Base-by-base conservation (phyloP, 176 grass and related monocot genomes). In the Secale cereale region DNA sequence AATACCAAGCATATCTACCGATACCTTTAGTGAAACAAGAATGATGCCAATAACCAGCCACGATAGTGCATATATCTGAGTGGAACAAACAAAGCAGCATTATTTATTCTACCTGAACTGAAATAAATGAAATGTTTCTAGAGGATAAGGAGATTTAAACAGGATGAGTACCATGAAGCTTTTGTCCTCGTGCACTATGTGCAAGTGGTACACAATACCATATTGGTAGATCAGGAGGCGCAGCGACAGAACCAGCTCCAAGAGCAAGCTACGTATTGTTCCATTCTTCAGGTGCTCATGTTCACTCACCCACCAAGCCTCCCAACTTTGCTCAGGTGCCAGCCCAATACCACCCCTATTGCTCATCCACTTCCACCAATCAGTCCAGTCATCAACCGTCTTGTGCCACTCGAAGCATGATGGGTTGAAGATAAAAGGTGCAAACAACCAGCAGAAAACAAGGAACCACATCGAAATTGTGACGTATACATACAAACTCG, bases 331-430 rank as follows among this genome's bases (percentile, higher is more conserved):
- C 77, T 94, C 87, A 37, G 89, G 83, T 56, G 89, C 59, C 28
- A 94, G 81, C 43, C 92, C 92, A 48, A 94, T 91, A 27, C 92
- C 92, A 3, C 92, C 92, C 83, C 89, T 84, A 67, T 86, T 94
- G 68, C 32, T 74, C 76, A 94, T 94, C 92, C 92, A 94, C 11
- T 88, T 92, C 87, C 72, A 83, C 92, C 92, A 94, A 57, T 94
- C 92, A 31, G 52, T 74, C 92, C 90, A 94, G 75, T 94, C 92
- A 41, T 94, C 87, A 70, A 92, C 85, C 7, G 86, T 90, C 74
- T 94, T 94, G 73, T 94, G 89, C 92, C 92, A 94, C 76, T 94
- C 90, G 80, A 94, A 94, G 60, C 92, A 86, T 32, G 92, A 94
- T 26, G 92, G 92, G 29, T 94, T 94, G 87, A 94, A 92, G 45